Evolutionary conservation across 2,329 filamentous ascomycete genomes (phyloP), one percentile per base, ranked within the genome.

Genomic region (Fusarium musae): DNA sequence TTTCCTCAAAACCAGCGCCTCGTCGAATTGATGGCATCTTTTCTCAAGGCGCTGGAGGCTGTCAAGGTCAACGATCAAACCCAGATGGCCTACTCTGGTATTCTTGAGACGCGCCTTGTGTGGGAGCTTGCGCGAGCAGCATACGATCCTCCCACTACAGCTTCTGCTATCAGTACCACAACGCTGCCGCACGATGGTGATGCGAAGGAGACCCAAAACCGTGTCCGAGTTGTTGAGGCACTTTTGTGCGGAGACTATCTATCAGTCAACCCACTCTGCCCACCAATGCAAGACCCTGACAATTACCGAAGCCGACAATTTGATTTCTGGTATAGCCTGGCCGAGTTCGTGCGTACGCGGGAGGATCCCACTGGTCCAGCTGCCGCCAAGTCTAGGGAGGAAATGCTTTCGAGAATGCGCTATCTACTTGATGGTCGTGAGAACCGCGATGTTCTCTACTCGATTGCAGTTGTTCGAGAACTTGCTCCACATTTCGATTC

Each of bases 361-460:
- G 90, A 93, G 66, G 87, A 91, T 42, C 84, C 87, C 53, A 83
- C 83, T 37, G 84, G 87, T 10, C 78, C 78, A 5, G 66, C 73
- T 34, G 73, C 79, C 78, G 65, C 84, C 83, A 65, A 89, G 87
- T 75, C 85, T 60, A 89, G 94, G 40, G 92, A 95, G 59, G 87
- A 90, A 32, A 88, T 90, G 3, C 84, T 97, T 36, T 82, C 82
- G 9, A 87, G 87, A 58, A 89, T 94, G 81, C 91, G 94, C 37
- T 87, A 87, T 63, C 86, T 96, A 28, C 87, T 97, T 17, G 93
- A 94, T 75, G 92, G 92, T 53, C 89, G 92, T 30, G 95, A 98
- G 83, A 96, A 96, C 78, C 91, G 95, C 59, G 95, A 98, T 80
- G 92, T 97, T 23, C 89, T 98, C 63, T 97, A 97, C 82, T 96